Base-by-base conservation (phyloP, 306 rosid species). In the Benincasa hispida region DNA sequence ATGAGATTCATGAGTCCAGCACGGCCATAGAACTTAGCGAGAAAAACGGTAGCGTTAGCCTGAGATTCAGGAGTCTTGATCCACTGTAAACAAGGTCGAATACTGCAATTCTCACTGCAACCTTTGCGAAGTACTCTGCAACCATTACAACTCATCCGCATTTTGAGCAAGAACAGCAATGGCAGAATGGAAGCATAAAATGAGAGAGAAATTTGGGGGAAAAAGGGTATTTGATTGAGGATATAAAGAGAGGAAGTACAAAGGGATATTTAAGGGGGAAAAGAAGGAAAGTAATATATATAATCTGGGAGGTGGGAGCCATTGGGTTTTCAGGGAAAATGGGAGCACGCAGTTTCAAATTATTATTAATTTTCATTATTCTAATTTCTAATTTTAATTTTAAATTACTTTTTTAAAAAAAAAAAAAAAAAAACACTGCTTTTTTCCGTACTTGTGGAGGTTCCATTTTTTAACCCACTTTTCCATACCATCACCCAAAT, bases 61-160 rank as follows among this genome's bases (percentile, higher is more conserved):
- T 93, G 98, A 3, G 96, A 91, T n/a, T 93, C 98, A 0, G 97
- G 91, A 82, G 82, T 88, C 79, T 91, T 93, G 79, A 93, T 91
- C 98, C 98, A 93, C 55, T 86, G 94, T 76, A 93, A 79, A 37
- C 98, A 93, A 0, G 98, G 98, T 55, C 98, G 77, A 50, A 93
- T 93, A 80, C 98, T 93, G 59, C 98, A 93, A 76, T 85, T 93
- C 56, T 93, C 97, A 28, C 96, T 93, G 59, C 98, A 93, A 10
- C 98, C 98, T 47, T 93, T 93, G 65, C 98, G 85, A 0, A 93
- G 87, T 8, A 93, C 96, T 17, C 98, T 77, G 74, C 98, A 93
- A 17, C 98, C 98, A 77, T 91, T 93, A 72, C 98, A 93, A 42
- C 98, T 93, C 96, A 93, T 91, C 82, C 98, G 96, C 98, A 93